Evolutionary conservation across 192 early-diverging fungal species (phyloP).

Genomic region (Entomortierella lignicola): DNA sequence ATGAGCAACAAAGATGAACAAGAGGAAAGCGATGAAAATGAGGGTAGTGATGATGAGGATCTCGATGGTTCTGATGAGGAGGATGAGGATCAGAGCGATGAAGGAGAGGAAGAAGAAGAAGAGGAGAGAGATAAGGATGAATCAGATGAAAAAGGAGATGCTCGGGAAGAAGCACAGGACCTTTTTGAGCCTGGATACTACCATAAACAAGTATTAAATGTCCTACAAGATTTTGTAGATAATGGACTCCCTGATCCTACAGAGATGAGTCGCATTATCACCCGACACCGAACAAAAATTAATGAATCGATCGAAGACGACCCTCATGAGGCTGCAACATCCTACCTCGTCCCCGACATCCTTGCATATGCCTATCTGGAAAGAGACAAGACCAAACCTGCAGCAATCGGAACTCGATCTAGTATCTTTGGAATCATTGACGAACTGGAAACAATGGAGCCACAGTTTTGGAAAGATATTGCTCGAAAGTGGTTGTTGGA

Average conservation of each 20-base stretch:
- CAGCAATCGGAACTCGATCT: slow-evolving; percentile 65
- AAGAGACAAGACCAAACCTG: slow-evolving; percentile 54
- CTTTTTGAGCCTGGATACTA: slow-evolving; percentile 75
- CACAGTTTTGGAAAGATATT: slow-evolving; percentile 67
- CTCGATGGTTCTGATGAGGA: slow-evolving; percentile 51
- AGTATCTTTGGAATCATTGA: slow-evolving; percentile 67
- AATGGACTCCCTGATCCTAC: slow-evolving; percentile 49
- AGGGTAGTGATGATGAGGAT: slow-evolving; percentile 19
- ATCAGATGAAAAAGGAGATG: slow-evolving; percentile 1
- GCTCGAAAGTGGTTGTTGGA: slow-evolving; percentile 67
- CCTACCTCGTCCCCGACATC: slow-evolving; percentile 65
- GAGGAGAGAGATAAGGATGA: neutral
- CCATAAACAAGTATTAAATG: slow-evolving; percentile 64
- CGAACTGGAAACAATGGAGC: slow-evolving; percentile 59
- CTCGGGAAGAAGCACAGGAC: slow-evolving; percentile 31
- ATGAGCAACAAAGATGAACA: slow-evolving; percentile 43
- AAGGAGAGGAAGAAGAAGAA: neutral
- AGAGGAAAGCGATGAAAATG: slow-evolving; percentile 11
- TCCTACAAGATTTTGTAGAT: slow-evolving; percentile 62
- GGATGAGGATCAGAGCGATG: slow-evolving; percentile 3
- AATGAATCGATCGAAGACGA: slow-evolving; percentile 63
- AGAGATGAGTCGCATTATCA: slow-evolving; percentile 57
- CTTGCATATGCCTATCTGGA: slow-evolving; percentile 66
- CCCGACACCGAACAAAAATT: slow-evolving; percentile 59
- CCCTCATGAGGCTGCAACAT: slow-evolving; percentile 69